Evolutionary conservation across 169 alveolate species (phyloP), one percentile per base, ranked within the genome.

Genomic region (Plasmodium gonderi): DNA sequence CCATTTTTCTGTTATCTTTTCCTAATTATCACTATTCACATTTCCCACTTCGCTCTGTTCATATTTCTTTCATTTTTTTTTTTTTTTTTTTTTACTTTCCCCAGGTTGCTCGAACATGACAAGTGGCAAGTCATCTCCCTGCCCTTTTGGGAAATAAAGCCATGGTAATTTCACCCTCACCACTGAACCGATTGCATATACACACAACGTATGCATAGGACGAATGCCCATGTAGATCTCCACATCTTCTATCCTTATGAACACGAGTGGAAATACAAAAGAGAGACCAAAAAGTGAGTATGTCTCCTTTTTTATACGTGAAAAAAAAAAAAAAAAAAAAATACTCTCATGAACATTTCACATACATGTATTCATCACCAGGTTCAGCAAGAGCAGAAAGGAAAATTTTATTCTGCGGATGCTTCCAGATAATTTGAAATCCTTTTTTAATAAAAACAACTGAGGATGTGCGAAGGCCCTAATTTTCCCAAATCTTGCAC

Each of bases 111-210:
- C 14, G 79, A 87, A 45, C 54, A 75, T 45, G 93, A 87, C 23
- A 36, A 76, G 4, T 87, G 93, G 93, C 69, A 51, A 20, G 93
- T 87, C 31, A 87, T 87, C 67, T 87, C 93, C 1, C 68, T 87
- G 67, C 93, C 93, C 79, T 87, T 87, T 75, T 87, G 93, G 93
- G 93, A 87, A 75, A 47, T 87, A 23, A 87, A 87, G 54, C 93
- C 93, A 87, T 87, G 93, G 93, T 87, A 87, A 51, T 60, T 0
- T 60, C 72, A 54, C 72, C 72, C n/a, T n/a, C n/a, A n/a, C n/a
- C n/a, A n/a, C n/a, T n/a, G n/a, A n/a, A n/a, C n/a, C n/a, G n/a
- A n/a, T n/a, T n/a, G n/a, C n/a, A n/a, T n/a, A n/a, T n/a, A n/a
- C n/a, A n/a, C n/a, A n/a, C n/a, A n/a, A n/a, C n/a, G n/a, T n/a